A percentile compares a stretch with the other conserved stretches of the same genome.
Evolutionary conservation across 1,139 yeast genomes (phyloP).

Genomic region (Suhomyces ambrosiae): DNA sequence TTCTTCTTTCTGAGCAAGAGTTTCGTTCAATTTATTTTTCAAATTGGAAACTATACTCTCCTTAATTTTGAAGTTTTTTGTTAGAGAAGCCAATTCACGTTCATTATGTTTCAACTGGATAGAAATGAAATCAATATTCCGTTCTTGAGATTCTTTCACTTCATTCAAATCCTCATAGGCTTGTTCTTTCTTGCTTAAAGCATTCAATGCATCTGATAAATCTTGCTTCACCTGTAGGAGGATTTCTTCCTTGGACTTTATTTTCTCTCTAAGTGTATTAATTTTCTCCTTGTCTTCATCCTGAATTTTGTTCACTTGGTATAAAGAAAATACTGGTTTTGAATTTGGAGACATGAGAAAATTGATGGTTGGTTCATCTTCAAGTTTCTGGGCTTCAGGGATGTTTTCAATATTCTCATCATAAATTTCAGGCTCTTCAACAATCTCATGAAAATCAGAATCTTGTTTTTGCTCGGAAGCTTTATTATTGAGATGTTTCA

Average conservation of each 20-base stretch:
- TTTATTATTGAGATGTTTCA: constrained; percentile 19
- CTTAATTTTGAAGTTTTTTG: constrained; percentile 29
- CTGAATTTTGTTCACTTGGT: constrained; percentile 35
- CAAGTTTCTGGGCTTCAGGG: constrained; percentile 13
- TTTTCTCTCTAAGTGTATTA: constrained; percentile 12
- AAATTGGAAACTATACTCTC: constrained; percentile 18
- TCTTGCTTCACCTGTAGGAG: constrained; percentile 7
- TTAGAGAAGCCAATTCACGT: constrained; percentile 33
- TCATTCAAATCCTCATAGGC: constrained; percentile 23
- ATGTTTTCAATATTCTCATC: constrained; percentile 16
- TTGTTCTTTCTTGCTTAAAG: constrained; percentile 9
- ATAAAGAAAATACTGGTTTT: constrained; percentile 38
- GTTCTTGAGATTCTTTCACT: constrained; percentile 22
- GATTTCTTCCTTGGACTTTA: constrained; percentile 9
- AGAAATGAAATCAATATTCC: constrained; percentile 30
- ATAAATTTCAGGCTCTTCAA: constrained; percentile 9
- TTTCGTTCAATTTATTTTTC: constrained; percentile 13
- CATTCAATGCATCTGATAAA: constrained; percentile 4
- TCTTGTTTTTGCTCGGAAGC: constrained; percentile 1
- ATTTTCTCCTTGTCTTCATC: constrained; percentile 23
- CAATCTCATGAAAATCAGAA: constrained; percentile 1
- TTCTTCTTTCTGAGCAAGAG: constrained; percentile 9
- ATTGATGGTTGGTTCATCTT: constrained; percentile 34
- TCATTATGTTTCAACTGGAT: constrained; percentile 35
- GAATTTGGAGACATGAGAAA: constrained; percentile 39